Evolutionary conservation across 1,139 yeast species (phyloP), one percentile per base, ranked within the genome.

Genomic region (Kodamaea sp.): DNA sequence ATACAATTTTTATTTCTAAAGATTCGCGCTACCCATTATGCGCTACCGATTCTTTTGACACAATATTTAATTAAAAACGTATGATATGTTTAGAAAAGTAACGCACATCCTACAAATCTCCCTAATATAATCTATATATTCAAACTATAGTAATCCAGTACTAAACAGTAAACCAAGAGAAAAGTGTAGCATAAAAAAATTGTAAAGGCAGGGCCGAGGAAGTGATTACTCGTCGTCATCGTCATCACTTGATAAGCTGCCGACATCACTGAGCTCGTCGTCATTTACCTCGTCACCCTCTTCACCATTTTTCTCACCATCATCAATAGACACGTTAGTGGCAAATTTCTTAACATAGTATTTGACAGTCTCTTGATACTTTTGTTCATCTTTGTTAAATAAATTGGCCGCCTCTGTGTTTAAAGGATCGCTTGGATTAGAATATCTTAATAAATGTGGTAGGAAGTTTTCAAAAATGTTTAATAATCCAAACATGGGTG

Each of bases 381-480:
- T 66, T 31, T 72, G 66, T 45, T 81, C 84, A 51, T 88, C 89
- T 47, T 83, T 77, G 47, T 84, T 72, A 70, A 88, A 79, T 46
- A 92, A 65, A 24, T 85, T 79, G 6, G 96, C 88, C 0, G 98
- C 98, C 49, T 87, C 95, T 23, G 92, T 84, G 55, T 92, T 92
- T 47, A 92, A 71, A 1, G 98, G 98, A 59, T 92, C 98, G 26
- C 92, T 74, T 1, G 97, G 94, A 55, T 92, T 92, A 23, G 97
- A 97, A 56, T 92, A 92, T 43, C 94, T 77, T 46, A 92, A 69
- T 43, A 92, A 68, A 54, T 94, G 98, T 8, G 98, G 98, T 48
- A 92, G 67, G 66, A 92, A 92, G 56, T 89, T 84, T 57, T 92
- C 97, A 59, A 92, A 89, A 29, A 92, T 87, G 60, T 92, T 92